A percentile compares a stretch with the other conserved stretches of the same genome.
phyloP scores from a whole-genome alignment of 108 stramenopile species.

The Seminavis robusta region DNA sequence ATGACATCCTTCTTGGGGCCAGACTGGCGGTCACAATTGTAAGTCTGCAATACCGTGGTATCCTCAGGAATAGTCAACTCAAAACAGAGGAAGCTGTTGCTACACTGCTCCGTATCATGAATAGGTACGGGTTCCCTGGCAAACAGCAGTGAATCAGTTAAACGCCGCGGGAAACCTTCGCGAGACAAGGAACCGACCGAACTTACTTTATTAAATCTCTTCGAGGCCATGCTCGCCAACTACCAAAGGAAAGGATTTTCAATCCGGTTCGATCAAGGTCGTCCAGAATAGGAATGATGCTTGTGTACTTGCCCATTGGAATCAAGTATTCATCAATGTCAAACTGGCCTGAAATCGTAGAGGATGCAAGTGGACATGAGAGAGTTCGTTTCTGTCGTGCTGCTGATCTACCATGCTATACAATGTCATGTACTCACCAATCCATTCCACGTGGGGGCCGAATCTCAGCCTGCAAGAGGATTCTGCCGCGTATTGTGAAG shows the following conservation, averaged over 20 bases:
- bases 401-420: too few species aligned
- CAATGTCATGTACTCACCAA: too few species aligned
- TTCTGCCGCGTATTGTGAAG: constrained; percentile 86
- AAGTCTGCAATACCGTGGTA: constrained; percentile 71
- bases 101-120: constrained; percentile 22
- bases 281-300: constrained; percentile 29
- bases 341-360: too few species aligned
- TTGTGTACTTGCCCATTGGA: constrained; percentile 54
- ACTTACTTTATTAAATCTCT: constrained; percentile 34
- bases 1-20: constrained; percentile 50
- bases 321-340: constrained; percentile 87
- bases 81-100: constrained; percentile 31
- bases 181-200: too few species aligned
- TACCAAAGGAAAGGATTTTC: constrained; percentile 47
- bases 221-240: constrained; percentile 61
- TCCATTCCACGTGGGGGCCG: constrained; percentile 79
- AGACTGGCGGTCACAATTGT: constrained; percentile 83
- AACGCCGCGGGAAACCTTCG: too few species aligned
- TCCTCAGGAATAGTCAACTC: constrained; percentile 49
- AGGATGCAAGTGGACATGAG: too few species aligned
- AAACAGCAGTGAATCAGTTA: too few species aligned
- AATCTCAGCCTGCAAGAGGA: constrained; percentile 79
- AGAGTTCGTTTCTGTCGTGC: too few species aligned
- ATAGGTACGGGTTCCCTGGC: constrained; percentile 4
- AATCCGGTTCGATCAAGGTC: constrained; percentile 37